phyloP scores from a whole-genome alignment of 2,329 filamentous ascomycete genomes.

The Cladosporium sp. region DNA sequence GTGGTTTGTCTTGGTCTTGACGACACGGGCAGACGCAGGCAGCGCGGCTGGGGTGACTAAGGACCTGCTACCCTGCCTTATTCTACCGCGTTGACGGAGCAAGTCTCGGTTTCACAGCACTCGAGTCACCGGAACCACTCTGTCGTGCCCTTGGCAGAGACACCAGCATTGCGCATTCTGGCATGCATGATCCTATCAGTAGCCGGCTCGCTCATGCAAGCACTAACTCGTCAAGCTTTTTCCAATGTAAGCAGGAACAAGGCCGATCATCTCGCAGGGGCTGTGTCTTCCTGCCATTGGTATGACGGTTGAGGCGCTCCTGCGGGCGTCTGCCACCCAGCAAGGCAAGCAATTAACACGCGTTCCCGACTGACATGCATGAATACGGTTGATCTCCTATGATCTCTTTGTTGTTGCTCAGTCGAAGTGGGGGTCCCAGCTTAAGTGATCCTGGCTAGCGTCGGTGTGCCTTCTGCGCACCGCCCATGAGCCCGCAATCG shows the following conservation, averaged over 20 bases:
- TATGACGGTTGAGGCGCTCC: conserved; percentile 19
- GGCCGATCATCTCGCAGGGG: conserved; percentile 16
- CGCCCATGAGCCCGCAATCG: conserved; percentile 1
- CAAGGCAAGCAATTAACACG: conserved; percentile 18
- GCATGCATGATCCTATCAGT: conserved; percentile 12
- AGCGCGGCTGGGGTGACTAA: conserved; percentile 7
- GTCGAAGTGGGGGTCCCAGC: conserved; percentile 11
- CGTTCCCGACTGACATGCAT: conserved; percentile 22
- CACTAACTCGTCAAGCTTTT: conserved; percentile 18
- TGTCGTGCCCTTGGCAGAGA: conserved; percentile 3
- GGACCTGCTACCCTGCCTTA: conserved; percentile 3
- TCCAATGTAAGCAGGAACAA: conserved; percentile 19
- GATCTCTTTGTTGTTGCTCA: conserved; percentile 6
- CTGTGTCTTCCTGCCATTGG: conserved; percentile 8
- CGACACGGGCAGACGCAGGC: not conserved
- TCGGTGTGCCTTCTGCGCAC: conserved; percentile 11
- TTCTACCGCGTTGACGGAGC: not conserved
- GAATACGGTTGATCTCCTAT: conserved; percentile 15
- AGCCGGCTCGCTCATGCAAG: conserved; percentile 1
- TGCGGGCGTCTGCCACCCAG: conserved; percentile 20
- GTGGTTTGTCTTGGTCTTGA: conserved; percentile 16
- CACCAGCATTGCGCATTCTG: not conserved
- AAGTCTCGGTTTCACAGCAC: not conserved
- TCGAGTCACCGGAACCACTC: not conserved
- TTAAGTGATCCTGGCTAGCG: conserved; percentile 12